phyloP scores from a whole-genome alignment of 176 grass and related monocot genomes.

The Ampelocalamus luodianensis region DNA sequence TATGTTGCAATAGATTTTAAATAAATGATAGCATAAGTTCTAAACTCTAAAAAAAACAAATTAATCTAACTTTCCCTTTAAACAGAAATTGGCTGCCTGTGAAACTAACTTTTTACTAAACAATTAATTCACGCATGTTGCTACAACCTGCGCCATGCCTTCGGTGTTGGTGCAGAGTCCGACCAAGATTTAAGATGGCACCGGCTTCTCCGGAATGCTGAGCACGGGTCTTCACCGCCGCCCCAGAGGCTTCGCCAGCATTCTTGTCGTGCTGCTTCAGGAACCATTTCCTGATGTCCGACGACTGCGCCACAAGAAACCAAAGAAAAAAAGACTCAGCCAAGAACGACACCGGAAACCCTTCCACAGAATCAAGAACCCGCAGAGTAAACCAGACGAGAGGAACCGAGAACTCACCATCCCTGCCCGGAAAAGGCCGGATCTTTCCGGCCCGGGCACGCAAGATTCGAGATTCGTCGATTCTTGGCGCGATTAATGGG shows the following conservation, averaged over 20 bases:
- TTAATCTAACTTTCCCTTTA: too few relatives aligned
- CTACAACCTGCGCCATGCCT: too few relatives aligned
- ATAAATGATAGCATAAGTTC: too few relatives aligned
- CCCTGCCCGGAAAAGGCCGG: background rate
- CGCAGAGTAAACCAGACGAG: background rate
- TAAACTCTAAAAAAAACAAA: too few relatives aligned
- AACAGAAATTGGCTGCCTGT: too few relatives aligned
- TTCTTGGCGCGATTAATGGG: background rate
- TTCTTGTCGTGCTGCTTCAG: slow-evolving; percentile 84
- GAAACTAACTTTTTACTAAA: too few relatives aligned
- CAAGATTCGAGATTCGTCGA: background rate
- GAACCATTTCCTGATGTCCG: slow-evolving; percentile 99
- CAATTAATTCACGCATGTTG: too few relatives aligned
- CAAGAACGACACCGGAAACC: background rate
- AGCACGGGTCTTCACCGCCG: slow-evolving; percentile 52
- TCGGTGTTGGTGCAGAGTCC: too few relatives aligned
- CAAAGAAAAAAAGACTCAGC: slow-evolving; percentile 8
- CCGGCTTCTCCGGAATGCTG: slow-evolving; percentile 60
- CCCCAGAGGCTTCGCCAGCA: slow-evolving; percentile 46
- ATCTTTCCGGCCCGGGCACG: slow-evolving; percentile 27
- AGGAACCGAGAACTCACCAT: slow-evolving; percentile 47
- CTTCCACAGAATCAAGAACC: slow-evolving; percentile 26
- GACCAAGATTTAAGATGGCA: too few relatives aligned
- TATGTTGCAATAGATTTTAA: too few relatives aligned
- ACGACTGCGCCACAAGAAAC: slow-evolving; percentile 62